Evolutionary conservation across 2,329 filamentous ascomycete genomes (phyloP), one percentile per base, ranked within the genome.

Genomic region (Fusarium poae): DNA sequence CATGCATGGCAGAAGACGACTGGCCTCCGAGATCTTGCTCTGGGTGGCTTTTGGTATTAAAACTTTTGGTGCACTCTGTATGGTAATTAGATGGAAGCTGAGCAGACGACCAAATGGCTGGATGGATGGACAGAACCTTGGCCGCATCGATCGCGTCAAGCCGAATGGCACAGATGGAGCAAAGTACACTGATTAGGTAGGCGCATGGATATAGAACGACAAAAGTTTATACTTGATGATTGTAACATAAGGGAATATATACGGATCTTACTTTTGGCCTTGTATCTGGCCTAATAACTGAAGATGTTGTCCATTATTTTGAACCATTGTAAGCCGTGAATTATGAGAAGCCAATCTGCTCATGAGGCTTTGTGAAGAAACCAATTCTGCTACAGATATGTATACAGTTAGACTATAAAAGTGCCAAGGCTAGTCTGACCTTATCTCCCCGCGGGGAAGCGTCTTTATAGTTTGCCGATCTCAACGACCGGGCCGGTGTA

Each of bases 41-140:
- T 75, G 71, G 73, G 62, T 53, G 8, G 72, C 73, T 1, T 72
- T 70, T 21, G 57, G 59, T 2, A 53, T 57, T 18, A 70, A 71
- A 27, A 43, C 55, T 7, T 51, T 70, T 13, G 65, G 72, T 20
- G 54, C 64, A 5, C 32, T 74, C 1, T 75, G 72, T 37, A 74
- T 75, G 55, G n/a, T 58, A 6, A 34, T 64, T 30, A 69, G 71
- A 29, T 75, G 72, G 72, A 55, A 56, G 48, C 32, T 72, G 54
- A 75, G 73, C 45, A 62, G 73, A 32, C 69, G 57, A 3, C 73
- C 72, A 18, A 72, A 70, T 54, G 72, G 64, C 5, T 74, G 73
- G 73, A 49, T 65, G 43, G 64, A 75, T 1, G 68, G 64, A 5
- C 71, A 75, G 57, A 65, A 44, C 7, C 63, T 74, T n/a, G 43